Conservation (phyloP, 257 asterid genomes). For the Nicotiana tabacum region DNA sequence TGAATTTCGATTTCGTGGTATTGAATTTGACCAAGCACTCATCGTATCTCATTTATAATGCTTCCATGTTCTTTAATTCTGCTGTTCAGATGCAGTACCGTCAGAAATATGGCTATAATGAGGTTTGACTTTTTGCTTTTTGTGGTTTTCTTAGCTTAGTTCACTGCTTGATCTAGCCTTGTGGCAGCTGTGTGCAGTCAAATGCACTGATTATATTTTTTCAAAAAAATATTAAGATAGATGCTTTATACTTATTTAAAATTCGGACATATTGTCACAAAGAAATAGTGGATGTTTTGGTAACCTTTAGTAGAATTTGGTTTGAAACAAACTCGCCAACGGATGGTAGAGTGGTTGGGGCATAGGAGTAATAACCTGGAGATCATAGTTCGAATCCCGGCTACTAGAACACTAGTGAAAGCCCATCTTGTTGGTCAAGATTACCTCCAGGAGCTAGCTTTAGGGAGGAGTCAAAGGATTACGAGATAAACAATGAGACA, state of each 20-base stretch:
- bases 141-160: not conserved
- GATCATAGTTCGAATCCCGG: not conserved
- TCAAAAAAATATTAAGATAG: not conserved
- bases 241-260: not conserved
- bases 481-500: too few relatives aligned
- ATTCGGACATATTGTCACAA: not conserved
- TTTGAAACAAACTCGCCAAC: not conserved
- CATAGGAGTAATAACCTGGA: not conserved
- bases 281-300: not conserved
- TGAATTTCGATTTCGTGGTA: conserved; percentile 80
- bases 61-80: conserved; percentile 80
- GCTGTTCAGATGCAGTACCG: conserved; percentile 74
- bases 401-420: too few relatives aligned
- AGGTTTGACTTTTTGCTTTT: conserved; percentile 34
- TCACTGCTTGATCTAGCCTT: not conserved
- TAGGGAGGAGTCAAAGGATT: too few relatives aligned
- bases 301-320: not conserved
- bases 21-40: conserved; percentile 88
- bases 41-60: conserved; percentile 87
- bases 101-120: conserved; percentile 51
- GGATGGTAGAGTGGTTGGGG: not conserved
- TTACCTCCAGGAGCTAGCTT: too few relatives aligned
- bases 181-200: not conserved
- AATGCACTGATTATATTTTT: not conserved
- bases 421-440: too few relatives aligned